These are phyloP conservation scores for Aspergillus aculeatus DNA, from an alignment of 2,329 filamentous ascomycete species.

Conservation along the genomic window DNA sequence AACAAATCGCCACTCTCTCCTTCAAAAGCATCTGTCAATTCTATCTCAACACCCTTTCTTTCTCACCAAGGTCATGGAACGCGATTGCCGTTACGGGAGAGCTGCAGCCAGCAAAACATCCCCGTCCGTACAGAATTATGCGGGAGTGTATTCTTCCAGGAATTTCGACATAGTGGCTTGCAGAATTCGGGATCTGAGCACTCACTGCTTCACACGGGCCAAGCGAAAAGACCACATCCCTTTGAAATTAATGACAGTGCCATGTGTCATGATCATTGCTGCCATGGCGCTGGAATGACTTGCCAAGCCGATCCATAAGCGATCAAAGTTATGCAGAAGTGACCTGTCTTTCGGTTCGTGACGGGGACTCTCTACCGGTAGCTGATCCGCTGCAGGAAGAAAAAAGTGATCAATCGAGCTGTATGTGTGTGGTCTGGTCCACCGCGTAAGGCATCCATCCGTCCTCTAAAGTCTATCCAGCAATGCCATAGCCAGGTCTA, in stretches of 20 bases:
- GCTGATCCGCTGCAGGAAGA: background rate
- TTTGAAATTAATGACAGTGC: background rate
- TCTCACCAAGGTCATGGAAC: background rate
- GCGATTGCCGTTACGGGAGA: background rate
- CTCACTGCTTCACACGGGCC: conserved; percentile 8
- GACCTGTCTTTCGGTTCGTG: background rate
- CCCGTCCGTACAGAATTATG: conserved; percentile 5
- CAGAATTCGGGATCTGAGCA: conserved; percentile 10
- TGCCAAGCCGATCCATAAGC: background rate
- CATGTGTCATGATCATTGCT: background rate
- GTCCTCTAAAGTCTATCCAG: background rate
- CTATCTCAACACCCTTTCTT: background rate
- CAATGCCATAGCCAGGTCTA: background rate
- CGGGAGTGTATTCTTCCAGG: conserved; percentile 9
- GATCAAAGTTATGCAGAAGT: background rate
- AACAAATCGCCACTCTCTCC: background rate
- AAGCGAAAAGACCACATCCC: background rate
- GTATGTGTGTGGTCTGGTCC: background rate
- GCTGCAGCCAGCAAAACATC: conserved; percentile 6
- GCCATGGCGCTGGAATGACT: background rate
- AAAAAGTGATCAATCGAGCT: background rate
- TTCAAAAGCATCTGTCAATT: background rate
- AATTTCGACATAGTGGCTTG: conserved; percentile 17
- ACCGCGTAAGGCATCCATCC: background rate
- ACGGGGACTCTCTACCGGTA: background rate